Evolutionary conservation across 768 basidiomycete genomes (phyloP), one percentile per base, ranked within the genome.

Genomic region (Boletus barrowsii): DNA sequence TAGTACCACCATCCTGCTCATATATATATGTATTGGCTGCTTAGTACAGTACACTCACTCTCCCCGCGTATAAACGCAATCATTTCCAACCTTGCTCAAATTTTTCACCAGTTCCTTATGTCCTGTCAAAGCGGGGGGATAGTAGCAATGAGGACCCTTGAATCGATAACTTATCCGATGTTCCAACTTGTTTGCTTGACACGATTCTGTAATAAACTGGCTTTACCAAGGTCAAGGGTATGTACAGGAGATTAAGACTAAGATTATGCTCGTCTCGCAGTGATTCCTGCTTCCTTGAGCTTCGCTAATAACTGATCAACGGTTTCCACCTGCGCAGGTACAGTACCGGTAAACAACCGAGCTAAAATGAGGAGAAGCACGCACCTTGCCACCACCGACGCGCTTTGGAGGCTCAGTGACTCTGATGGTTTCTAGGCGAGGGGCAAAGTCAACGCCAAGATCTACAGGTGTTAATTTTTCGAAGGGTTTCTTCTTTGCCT

Each of bases 401-500:
- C 97, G 86, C 69, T 88, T 86, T 0, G 90, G 88, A 24, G 97
- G 97, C 68, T 98, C 96, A 3, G 83, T 74, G 24, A 98, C 90
- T 62, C 89, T 91, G 65, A 98, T 63, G 0, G 86, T 92, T 75
- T 97, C 90, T 26, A 98, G 74, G 32, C 82, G 79, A 15, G 93
- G 93, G 0, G 83, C 80, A 50, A 92, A 80, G 74, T 98, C 93
- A 22, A 98, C 76, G 8, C 85, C 84, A 22, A 98, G 83, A 61
- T 94, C 93, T 22, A 78, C 76, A 1, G 93, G 78, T 15, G 82
- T 82, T 48, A 97, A 64, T 66, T 90, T 93, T 73, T 95, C 87
- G 41, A 98, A 73, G 14, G 89, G 87, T 76, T 99, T 99, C 81
- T 98, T 99, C 81, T 98, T 98, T n/a, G 97, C 97, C 73, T 96